These are phyloP conservation scores for Cladosporium oxysporum DNA, from an alignment of 2,329 filamentous ascomycete species.

Conservation along the genomic window DNA sequence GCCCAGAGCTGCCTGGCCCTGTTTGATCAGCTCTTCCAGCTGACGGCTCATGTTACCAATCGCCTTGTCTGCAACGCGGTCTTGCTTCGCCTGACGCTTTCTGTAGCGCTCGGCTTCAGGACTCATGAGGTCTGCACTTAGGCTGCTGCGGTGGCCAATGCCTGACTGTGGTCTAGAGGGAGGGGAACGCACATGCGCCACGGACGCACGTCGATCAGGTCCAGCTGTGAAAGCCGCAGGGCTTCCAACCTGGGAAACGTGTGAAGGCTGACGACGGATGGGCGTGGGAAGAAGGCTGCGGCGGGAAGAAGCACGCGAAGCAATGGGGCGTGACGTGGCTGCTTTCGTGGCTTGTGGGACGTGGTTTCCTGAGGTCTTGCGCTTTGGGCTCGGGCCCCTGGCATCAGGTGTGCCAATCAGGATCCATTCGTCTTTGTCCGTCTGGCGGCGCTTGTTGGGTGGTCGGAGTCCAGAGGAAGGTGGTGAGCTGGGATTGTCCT, in stretches of 20 bases:
- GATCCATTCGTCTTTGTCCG: slow-evolving; percentile 52
- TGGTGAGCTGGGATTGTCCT: slow-evolving; percentile 43
- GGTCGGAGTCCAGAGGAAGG: slow-evolving; percentile 26
- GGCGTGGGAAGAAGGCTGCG: slow-evolving; percentile 39
- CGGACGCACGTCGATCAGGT: slow-evolving; percentile 53
- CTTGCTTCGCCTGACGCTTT: slow-evolving; percentile 69
- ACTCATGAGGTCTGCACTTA: slow-evolving; percentile 38
- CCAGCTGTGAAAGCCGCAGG: slow-evolving; percentile 34
- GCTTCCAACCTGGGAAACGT: slow-evolving; percentile 36
- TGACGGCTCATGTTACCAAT: slow-evolving; percentile 78
- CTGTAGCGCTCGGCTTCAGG: slow-evolving; percentile 73
- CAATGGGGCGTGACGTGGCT: not conserved
- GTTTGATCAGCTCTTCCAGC: slow-evolving; percentile 81
- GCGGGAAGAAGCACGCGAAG: slow-evolving; percentile 13
- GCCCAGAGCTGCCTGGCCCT: slow-evolving; percentile 82
- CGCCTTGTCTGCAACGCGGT: slow-evolving; percentile 75
- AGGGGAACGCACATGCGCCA: slow-evolving; percentile 53
- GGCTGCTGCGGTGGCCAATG: slow-evolving; percentile 24
- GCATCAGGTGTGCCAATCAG: slow-evolving; percentile 51
- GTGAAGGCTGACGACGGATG: slow-evolving; percentile 42
- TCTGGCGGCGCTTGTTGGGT: slow-evolving; percentile 48
- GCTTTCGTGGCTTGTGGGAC: slow-evolving; percentile 1
- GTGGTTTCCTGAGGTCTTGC: slow-evolving; percentile 30
- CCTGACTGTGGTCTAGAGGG: slow-evolving; percentile 4
- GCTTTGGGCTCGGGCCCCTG: slow-evolving; percentile 47